A percentile compares a stretch with the other conserved stretches of the same genome.
Conservation (phyloP, 2,329 filamentous ascomycete genomes). For the Eurotiales sp. region DNA sequence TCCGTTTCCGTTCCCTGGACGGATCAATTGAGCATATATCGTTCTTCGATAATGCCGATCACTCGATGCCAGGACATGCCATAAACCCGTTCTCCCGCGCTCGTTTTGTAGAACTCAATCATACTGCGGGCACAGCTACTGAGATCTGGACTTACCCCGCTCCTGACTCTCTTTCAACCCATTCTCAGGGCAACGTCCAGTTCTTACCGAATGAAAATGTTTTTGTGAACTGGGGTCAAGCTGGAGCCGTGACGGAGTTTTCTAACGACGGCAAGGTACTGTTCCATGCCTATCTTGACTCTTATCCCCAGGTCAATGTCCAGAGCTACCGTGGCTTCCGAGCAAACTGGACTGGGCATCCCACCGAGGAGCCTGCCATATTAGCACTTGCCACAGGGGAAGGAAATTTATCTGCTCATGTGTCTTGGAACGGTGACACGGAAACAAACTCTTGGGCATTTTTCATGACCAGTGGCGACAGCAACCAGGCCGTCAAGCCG, state of each 20-base stretch:
- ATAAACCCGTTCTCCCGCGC: conserved; percentile 43
- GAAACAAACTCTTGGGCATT: conserved; percentile 49
- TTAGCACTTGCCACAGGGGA: conserved; percentile 32
- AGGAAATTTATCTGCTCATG: conserved; percentile 40
- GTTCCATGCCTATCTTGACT: conserved; percentile 42
- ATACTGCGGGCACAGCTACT: conserved; percentile 40
- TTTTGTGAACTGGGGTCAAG: conserved; percentile 56
- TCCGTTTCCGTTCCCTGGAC: conserved; percentile 42
- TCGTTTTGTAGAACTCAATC: conserved; percentile 46
- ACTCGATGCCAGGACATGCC: conserved; percentile 22
- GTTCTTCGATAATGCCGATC: conserved; percentile 53
- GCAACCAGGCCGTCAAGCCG: no score
- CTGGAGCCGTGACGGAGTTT: conserved; percentile 41
- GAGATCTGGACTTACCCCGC: conserved; percentile 48
- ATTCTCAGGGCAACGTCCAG: conserved; percentile 54
- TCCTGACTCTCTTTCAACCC: conserved; percentile 43
- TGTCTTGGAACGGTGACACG: conserved; percentile 55
- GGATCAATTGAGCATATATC: conserved; percentile 46
- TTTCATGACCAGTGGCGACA: conserved; percentile 23
- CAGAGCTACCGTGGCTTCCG: conserved; percentile 39
- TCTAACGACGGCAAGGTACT: conserved; percentile 30
- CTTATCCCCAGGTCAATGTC: conserved; percentile 37
- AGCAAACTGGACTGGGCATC: conserved; percentile 38
- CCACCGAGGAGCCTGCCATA: conserved; percentile 34
- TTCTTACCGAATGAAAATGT: conserved; percentile 52